phyloP scores from a whole-genome alignment of 139 green algal genomes.

The Zygnema circumcarinatum region DNA sequence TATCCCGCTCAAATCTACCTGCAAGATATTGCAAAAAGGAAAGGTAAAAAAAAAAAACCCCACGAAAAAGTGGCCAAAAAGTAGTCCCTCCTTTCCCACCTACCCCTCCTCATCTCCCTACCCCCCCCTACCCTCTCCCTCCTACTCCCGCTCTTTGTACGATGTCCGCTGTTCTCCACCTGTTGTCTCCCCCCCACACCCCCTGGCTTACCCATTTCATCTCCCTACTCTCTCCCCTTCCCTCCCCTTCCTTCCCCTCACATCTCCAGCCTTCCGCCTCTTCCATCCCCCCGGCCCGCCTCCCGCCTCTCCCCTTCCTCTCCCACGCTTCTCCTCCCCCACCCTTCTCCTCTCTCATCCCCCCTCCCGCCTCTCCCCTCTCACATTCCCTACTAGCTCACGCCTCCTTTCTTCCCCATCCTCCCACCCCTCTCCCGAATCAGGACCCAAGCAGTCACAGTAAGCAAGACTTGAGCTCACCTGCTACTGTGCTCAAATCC shows the following conservation, averaged over 20 bases:
- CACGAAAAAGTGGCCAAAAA: background rate
- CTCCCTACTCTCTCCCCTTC: background rate
- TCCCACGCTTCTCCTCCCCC: no score
- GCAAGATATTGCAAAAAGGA: no score
- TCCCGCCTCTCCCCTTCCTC: background rate
- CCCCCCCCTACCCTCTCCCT: background rate
- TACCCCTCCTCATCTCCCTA: background rate
- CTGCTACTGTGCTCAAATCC: conserved; percentile 32
- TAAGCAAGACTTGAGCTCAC: background rate
- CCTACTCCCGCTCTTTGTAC: no score
- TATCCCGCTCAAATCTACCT: no score
- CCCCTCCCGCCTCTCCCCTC: background rate
- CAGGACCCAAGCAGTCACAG: background rate
- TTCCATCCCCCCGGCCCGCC: no score
- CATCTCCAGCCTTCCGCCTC: no score
- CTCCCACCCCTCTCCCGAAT: no score
- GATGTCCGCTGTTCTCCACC: no score
- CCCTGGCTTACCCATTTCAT: background rate
- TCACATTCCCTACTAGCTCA: background rate
- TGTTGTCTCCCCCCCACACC: no score
- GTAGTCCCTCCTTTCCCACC: background rate
- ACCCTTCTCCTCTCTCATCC: no score
- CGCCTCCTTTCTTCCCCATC: no score
- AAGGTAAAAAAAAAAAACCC: no score
- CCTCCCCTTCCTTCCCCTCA: background rate